Percentiles rank a stretch among this genome's conserved stretches.
Evolutionary conservation across 2,329 filamentous ascomycete genomes (phyloP).

Genomic region (Aspergillus candidus): DNA sequence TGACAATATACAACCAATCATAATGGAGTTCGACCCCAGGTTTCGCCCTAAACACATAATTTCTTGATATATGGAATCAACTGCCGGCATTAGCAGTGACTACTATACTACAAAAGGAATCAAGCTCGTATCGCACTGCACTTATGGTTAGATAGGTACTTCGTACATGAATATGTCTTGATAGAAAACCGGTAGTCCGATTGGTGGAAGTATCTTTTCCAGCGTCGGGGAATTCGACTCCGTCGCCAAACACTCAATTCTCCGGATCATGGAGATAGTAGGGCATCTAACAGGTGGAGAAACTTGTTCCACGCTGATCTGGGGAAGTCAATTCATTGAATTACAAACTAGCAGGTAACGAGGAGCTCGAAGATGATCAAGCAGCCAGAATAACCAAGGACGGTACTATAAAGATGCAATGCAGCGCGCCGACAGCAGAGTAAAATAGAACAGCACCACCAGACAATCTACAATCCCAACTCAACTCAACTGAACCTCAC

Average conservation of each 20-base stretch:
- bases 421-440: too few relatives aligned
- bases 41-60: too few relatives aligned
- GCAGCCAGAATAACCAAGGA: neutral
- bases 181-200: neutral
- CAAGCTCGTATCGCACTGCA: too few relatives aligned
- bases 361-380: neutral
- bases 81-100: too few relatives aligned
- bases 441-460: too few relatives aligned
- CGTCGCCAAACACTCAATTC: slow-evolving; percentile 3
- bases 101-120: too few relatives aligned
- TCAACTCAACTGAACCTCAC: neutral
- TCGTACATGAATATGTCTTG: too few relatives aligned
- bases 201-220: slow-evolving; percentile 17
- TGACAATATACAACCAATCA: too few relatives aligned
- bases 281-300: slow-evolving; percentile 22
- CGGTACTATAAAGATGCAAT: too few relatives aligned
- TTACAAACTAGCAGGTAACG: neutral
- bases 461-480: neutral
- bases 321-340: neutral
- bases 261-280: slow-evolving; percentile 17
- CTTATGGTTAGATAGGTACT: too few relatives aligned
- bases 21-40: too few relatives aligned
- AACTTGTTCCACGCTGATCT: slow-evolving; percentile 7
- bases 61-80: too few relatives aligned
- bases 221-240: neutral